Base-by-base conservation (phyloP, 495 filamentous ascomycete genomes). In the Extremus antarcticus region DNA sequence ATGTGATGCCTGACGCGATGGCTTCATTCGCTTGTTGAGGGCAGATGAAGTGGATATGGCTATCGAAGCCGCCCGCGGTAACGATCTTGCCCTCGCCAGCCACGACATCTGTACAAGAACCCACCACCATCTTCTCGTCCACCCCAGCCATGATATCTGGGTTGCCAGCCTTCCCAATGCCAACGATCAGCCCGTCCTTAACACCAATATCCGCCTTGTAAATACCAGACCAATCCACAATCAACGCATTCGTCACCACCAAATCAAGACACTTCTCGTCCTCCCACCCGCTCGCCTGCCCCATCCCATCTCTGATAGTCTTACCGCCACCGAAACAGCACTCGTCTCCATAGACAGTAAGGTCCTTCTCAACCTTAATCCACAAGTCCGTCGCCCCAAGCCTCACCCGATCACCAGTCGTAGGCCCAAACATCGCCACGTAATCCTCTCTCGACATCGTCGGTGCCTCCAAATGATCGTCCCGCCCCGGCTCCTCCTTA, bases 191-290 rank as follows among this genome's bases (percentile, higher is more conserved):
- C 0, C 92, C 91, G 53, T 91, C 70, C 65, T 90, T 94, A 63
- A 98, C 84, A 32, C 94, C 92, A 68, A 98, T 92, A 69, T 98
- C 92, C 2, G 90, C 91, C 74, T 98, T 98, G 76, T 85, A 92
- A 60, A 98, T 96, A 41, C 92, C 92, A 16, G 78, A 83, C 77
- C 84, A 92, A 66, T 98, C 94, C 16, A 98, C 77, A 24, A 98
- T 81, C 60, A 98, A 68, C 11, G 94, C 94, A 66, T 97, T 97
- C 10, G 88, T 90, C 60, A 98, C 84, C 13, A 95, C 83, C 52
- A 91, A 81, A 65, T 98, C 92, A 60, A 95, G 67, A 43, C 79
- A 82, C 21, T 92, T 80, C 2, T 72, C 66, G 62, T 90, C 82
- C 3, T 76, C 66, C 49, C 86, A 75, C 19, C 87, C 91, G 32